phyloP scores from a whole-genome alignment of 2,329 filamentous ascomycete genomes.

The Zymoseptoria crescenta region DNA sequence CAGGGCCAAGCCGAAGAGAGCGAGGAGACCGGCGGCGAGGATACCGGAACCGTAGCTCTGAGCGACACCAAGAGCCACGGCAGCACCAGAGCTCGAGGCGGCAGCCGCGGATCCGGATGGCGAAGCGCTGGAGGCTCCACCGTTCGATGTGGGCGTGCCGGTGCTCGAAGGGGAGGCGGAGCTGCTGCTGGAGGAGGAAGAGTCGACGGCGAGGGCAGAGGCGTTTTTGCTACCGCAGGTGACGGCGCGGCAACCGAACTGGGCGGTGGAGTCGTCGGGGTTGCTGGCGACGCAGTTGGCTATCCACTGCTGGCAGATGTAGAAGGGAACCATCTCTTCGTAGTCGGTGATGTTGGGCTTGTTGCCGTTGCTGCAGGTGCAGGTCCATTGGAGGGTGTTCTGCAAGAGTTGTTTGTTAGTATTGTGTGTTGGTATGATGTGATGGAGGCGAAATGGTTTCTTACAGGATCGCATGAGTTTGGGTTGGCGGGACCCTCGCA shows the following conservation, averaged over 20 bases:
- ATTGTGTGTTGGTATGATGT: not conserved
- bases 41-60: conserved; percentile 45
- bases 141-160: conserved; percentile 26
- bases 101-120: conserved; percentile 15
- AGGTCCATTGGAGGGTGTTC: conserved; percentile 47
- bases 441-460: conserved; percentile 21
- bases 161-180: conserved; percentile 20
- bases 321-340: conserved; percentile 51
- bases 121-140: conserved; percentile 19
- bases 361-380: conserved; percentile 50
- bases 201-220: conserved; percentile 25
- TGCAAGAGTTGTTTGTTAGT: conserved; percentile 5
- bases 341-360: conserved; percentile 50
- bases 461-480: conserved; percentile 53
- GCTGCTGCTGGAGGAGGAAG: conserved; percentile 21
- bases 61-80: conserved; percentile 37
- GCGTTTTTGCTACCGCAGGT: conserved; percentile 48
- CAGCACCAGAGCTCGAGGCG: conserved; percentile 35
- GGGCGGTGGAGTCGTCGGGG: conserved; percentile 31
- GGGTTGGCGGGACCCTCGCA: conserved; percentile 44
- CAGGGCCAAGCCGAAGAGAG: conserved; percentile 51
- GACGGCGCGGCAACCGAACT: conserved; percentile 40
- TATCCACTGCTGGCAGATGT: conserved; percentile 50
- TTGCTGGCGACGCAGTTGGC: conserved; percentile 34
- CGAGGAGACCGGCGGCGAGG: conserved; percentile 45